Conservation (phyloP, 768 basidiomycete genomes). For the Hygrocybe punicea region DNA sequence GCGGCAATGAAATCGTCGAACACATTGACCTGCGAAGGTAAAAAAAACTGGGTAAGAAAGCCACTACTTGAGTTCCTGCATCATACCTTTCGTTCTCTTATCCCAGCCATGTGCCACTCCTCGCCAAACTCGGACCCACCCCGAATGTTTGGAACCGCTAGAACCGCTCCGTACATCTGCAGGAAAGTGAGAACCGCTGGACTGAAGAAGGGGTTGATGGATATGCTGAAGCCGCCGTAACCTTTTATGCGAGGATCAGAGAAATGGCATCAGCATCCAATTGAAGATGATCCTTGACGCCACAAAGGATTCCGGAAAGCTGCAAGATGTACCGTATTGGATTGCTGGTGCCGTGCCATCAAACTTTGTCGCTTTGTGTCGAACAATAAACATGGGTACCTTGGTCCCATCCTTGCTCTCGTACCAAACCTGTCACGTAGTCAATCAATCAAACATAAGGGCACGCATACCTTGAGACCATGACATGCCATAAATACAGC, state of each 20-base stretch:
- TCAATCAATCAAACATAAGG: neutral
- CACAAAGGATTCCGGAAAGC: neutral
- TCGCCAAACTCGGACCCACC: slow-evolving; percentile 81
- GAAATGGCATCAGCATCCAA: neutral
- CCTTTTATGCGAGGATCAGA: slow-evolving; percentile 37
- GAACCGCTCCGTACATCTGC: slow-evolving; percentile 63
- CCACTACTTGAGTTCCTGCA: neutral
- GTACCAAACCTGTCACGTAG: slow-evolving; percentile 63
- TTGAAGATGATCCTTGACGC: neutral
- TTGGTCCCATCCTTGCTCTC: slow-evolving; percentile 73
- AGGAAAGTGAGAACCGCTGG: slow-evolving; percentile 69
- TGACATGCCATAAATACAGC: neutral
- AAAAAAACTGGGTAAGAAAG: neutral
- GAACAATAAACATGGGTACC: slow-evolving; percentile 83
- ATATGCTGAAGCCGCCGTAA: slow-evolving; percentile 78
- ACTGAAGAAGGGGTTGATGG: slow-evolving; percentile 71
- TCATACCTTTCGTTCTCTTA: slow-evolving; percentile 62
- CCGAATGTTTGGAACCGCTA: slow-evolving; percentile 58
- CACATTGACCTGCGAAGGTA: slow-evolving; percentile 53
- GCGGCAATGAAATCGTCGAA: slow-evolving; percentile 84
- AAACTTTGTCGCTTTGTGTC: slow-evolving; percentile 62
- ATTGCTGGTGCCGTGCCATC: slow-evolving; percentile 76
- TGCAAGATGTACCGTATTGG: slow-evolving; percentile 59
- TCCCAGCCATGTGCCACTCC: slow-evolving; percentile 77
- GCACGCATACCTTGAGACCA: neutral